Evolutionary conservation across 768 basidiomycete genomes (phyloP).

Genomic region (Lactarius trivialis): DNA sequence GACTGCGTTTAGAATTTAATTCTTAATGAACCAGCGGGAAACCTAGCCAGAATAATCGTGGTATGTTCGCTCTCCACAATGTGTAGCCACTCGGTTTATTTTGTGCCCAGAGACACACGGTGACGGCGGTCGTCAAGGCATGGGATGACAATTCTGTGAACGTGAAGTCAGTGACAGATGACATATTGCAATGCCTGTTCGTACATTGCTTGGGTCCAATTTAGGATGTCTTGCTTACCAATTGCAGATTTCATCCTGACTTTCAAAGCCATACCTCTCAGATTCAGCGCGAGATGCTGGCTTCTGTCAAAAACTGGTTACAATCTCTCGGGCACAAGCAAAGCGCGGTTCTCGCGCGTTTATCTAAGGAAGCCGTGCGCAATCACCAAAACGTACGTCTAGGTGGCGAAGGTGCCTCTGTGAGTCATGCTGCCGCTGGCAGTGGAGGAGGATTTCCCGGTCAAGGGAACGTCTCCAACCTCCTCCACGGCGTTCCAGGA

Average conservation of each 20-base stretch:
- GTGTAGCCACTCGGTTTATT: neutral
- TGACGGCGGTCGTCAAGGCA: constrained; percentile 63
- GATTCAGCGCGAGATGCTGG: constrained; percentile 72
- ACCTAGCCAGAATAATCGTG: constrained; percentile 62
- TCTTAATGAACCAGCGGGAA: constrained; percentile 77
- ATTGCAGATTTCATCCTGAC: constrained; percentile 71
- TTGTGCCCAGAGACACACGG: constrained; percentile 47
- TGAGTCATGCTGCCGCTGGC: constrained; percentile 41
- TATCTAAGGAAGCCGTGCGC: constrained; percentile 60
- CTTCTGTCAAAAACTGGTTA: constrained; percentile 59
- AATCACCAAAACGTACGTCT: constrained; percentile 66
- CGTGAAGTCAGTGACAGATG: constrained; percentile 50
- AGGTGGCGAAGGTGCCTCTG: constrained; percentile 42
- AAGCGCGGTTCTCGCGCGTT: constrained; percentile 45
- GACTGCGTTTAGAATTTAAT: constrained; percentile 53
- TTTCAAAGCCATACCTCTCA: constrained; percentile 60
- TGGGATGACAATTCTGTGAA: constrained; percentile 72
- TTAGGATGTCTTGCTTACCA: neutral
- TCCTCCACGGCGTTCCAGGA: constrained; percentile 42
- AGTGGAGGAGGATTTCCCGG: constrained; percentile 43
- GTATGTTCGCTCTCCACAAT: constrained; percentile 33
- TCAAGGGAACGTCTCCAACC: constrained; percentile 44
- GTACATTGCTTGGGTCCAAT: constrained; percentile 22
- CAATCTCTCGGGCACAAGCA: constrained; percentile 43
- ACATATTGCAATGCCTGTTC: constrained; percentile 61